phyloP scores from a whole-genome alignment of 257 asterid species.

The Forsythia suspensa region DNA sequence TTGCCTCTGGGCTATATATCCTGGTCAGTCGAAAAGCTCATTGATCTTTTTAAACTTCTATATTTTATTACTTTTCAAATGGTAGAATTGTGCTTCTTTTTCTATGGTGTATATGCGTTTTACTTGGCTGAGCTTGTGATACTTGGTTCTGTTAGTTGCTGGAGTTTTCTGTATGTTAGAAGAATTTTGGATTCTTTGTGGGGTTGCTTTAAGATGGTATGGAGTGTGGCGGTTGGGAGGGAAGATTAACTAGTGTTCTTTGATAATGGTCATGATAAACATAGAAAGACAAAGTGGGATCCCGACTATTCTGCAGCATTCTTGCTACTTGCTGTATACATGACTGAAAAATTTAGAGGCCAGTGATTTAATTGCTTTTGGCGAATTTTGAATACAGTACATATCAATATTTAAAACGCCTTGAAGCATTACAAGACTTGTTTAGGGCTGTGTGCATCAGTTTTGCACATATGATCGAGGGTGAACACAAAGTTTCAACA shows the following conservation, averaged over 20 bases:
- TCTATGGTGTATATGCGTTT: neutral
- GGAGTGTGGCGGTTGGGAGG: neutral
- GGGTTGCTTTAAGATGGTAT: neutral
- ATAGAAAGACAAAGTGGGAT: neutral
- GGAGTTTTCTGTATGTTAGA: neutral
- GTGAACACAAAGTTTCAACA: neutral
- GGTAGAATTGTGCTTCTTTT: neutral
- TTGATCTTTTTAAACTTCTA: neutral
- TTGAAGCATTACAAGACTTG: neutral
- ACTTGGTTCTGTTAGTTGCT: neutral
- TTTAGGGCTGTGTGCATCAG: neutral
- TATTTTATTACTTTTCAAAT: neutral
- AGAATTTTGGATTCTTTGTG: neutral
- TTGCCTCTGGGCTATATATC: constrained; percentile 42
- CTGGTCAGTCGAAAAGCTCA: constrained; percentile 33
- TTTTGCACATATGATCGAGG: neutral
- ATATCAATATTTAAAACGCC: neutral
- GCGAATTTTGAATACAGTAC: neutral
- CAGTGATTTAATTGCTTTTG: neutral
- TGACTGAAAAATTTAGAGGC: neutral
- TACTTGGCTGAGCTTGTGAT: neutral
- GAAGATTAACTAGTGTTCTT: neutral
- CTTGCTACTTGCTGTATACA: neutral
- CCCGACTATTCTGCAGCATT: neutral
- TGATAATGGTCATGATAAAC: neutral